A percentile compares a stretch with the other conserved stretches of the same genome.
Evolutionary conservation across 1,139 yeast genomes (phyloP).

Genomic region (Hemisphaericaspora lyxosophila): DNA sequence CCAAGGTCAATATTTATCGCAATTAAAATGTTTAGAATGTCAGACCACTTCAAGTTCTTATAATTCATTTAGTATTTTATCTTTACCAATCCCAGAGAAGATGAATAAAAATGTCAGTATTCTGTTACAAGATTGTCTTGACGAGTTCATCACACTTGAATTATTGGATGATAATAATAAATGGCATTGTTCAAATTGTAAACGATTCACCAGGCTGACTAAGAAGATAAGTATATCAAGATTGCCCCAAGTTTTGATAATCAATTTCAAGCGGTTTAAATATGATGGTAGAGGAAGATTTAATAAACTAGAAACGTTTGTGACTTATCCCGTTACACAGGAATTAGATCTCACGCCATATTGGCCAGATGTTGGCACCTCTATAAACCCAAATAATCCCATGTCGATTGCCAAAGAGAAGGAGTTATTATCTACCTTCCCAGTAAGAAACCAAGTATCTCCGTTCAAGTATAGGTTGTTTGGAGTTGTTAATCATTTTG

Average conservation of each 20-base stretch:
- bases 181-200: conserved; percentile 88
- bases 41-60: conserved; percentile 82
- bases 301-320: conserved; percentile 62
- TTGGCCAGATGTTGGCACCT: conserved; percentile 64
- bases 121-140: conserved; percentile 62
- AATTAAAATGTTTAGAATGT: conserved; percentile 74
- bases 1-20: conserved; percentile 89
- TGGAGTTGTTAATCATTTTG: conserved; percentile 88
- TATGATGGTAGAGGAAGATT: conserved; percentile 43
- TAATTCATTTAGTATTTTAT: conserved; percentile 73
- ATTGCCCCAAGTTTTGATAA: conserved; percentile 67
- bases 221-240: conserved; percentile 70
- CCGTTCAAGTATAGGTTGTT: conserved; percentile 79
- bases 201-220: conserved; percentile 61
- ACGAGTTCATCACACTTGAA: conserved; percentile 68
- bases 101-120: conserved; percentile 25
- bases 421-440: conserved; percentile 51
- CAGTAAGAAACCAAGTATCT: conserved; percentile 71
- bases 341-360: conserved; percentile 67
- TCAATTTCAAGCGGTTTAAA: conserved; percentile 80
- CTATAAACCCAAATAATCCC: conserved; percentile 19
- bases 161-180: conserved; percentile 76
- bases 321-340: conserved; percentile 58
- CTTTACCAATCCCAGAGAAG: conserved; percentile 67
- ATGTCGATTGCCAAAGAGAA: conserved; percentile 31